A percentile compares a stretch with the other conserved stretches of the same genome.
phyloP scores from a whole-genome alignment of 2,329 filamentous ascomycete species.

The Venturia asperata region DNA sequence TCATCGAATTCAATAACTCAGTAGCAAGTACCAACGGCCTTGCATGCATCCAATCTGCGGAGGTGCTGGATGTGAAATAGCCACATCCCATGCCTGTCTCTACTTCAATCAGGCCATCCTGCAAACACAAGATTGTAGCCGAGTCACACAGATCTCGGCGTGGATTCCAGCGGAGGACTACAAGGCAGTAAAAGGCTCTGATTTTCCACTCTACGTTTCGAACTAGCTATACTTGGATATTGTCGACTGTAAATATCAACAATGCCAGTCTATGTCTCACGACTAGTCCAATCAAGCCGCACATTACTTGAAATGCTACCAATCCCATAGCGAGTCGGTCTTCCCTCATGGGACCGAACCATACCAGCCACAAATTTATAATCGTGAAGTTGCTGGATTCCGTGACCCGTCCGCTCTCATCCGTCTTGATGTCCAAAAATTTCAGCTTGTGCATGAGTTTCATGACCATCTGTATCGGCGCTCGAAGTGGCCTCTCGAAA shows the following conservation, averaged over 20 bases:
- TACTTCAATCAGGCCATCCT: background rate
- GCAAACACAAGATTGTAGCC: background rate
- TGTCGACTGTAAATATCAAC: conserved; percentile 86
- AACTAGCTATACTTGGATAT: conserved; percentile 33
- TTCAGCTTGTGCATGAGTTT: conserved; percentile 61
- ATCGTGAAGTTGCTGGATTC: conserved; percentile 89
- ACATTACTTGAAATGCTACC: conserved; percentile 65
- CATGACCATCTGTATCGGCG: conserved; percentile 55
- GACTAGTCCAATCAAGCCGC: conserved; percentile 77
- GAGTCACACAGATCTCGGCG: no score
- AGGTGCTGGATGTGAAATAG: background rate
- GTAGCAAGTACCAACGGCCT: background rate
- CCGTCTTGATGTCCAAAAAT: conserved; percentile 60
- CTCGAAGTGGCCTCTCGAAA: conserved; percentile 63
- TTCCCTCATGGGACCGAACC: conserved; percentile 86
- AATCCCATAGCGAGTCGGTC: conserved; percentile 75
- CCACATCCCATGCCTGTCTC: no score
- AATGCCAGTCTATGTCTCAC: conserved; percentile 79
- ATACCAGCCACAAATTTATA: conserved; percentile 92
- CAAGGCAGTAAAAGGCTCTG: no score
- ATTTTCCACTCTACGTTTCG: background rate
- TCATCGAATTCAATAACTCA: background rate
- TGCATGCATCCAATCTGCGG: background rate
- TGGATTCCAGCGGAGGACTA: no score
- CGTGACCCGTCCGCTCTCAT: conserved; percentile 62